Evolutionary conservation across 305 asterid species (phyloP).

Genomic region (Fraxinus xanthoxyloides): DNA sequence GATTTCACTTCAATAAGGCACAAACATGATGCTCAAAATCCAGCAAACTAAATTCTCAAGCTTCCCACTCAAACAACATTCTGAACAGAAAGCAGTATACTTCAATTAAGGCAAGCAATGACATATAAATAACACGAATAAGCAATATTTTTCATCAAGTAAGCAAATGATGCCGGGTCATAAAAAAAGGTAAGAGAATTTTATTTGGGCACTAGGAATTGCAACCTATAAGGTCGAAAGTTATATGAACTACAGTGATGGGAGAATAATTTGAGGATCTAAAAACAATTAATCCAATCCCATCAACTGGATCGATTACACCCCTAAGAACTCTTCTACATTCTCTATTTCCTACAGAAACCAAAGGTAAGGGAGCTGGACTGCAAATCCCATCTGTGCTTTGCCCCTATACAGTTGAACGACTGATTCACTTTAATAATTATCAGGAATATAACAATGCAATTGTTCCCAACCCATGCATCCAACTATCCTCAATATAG

Average conservation of each 20-base stretch:
- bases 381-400: not conserved
- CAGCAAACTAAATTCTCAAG: not conserved
- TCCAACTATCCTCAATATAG: not conserved
- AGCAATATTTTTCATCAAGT: not conserved
- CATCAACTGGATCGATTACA: not conserved
- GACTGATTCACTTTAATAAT: not conserved
- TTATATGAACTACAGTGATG: not conserved
- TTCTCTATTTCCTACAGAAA: not conserved
- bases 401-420: not conserved
- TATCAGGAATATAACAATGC: not conserved
- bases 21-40: not conserved
- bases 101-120: not conserved
- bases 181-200: not conserved
- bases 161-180: not conserved
- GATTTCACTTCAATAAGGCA: not conserved
- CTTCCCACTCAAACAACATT: not conserved
- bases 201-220: not conserved
- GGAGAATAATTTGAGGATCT: not conserved
- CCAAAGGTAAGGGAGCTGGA: not conserved
- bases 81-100: not conserved
- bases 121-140: not conserved
- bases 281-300: not conserved
- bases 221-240: not conserved
- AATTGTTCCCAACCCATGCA: slow-evolving; percentile 8
- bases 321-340: not conserved